phyloP scores from a whole-genome alignment of 768 basidiomycete species.

The Calocybe indica region DNA sequence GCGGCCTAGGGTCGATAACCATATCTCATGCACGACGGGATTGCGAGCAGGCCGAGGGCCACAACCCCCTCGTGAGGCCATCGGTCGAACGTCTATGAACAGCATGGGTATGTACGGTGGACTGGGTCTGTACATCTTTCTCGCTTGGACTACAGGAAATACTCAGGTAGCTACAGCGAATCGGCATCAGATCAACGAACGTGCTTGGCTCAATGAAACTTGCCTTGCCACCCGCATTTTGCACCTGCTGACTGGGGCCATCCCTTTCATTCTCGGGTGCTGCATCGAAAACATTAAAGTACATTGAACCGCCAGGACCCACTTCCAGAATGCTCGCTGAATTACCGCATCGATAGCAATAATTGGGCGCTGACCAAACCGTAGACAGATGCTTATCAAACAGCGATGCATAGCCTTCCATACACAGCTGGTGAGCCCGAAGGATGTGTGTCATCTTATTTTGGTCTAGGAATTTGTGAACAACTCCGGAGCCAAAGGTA shows the following conservation, averaged over 20 bases:
- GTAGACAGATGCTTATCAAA: conserved; percentile 95
- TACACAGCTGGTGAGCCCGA: conserved; percentile 97
- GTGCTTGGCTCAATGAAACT: conserved; percentile 7
- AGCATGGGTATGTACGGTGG: conserved; percentile 7
- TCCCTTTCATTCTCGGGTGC: conserved; percentile 97
- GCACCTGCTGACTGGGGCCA: conserved; percentile 74
- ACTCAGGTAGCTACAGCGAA: conserved; percentile 62
- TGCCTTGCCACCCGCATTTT: conserved; percentile 71
- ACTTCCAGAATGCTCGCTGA: conserved; percentile 95
- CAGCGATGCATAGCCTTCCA: conserved; percentile 98
- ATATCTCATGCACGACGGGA: too few relatives aligned
- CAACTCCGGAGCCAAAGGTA: conserved; percentile 97
- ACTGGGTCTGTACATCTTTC: conserved; percentile 9
- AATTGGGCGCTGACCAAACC: conserved; percentile 98
- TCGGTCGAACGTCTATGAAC: neutral
- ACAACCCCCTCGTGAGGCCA: too few relatives aligned
- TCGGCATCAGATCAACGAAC: conserved; percentile 5
- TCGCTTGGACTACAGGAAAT: conserved; percentile 48
- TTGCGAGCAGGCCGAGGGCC: too few relatives aligned
- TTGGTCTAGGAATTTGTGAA: conserved; percentile 93
- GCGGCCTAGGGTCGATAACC: too few relatives aligned
- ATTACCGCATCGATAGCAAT: conserved; percentile 98
- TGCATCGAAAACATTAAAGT: conserved; percentile 98
- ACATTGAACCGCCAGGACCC: conserved; percentile 79
- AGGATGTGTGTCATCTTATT: conserved; percentile 97